Conservation (phyloP, 2,329 filamentous ascomycete species). For the Pseudocercospora eumusae region DNA sequence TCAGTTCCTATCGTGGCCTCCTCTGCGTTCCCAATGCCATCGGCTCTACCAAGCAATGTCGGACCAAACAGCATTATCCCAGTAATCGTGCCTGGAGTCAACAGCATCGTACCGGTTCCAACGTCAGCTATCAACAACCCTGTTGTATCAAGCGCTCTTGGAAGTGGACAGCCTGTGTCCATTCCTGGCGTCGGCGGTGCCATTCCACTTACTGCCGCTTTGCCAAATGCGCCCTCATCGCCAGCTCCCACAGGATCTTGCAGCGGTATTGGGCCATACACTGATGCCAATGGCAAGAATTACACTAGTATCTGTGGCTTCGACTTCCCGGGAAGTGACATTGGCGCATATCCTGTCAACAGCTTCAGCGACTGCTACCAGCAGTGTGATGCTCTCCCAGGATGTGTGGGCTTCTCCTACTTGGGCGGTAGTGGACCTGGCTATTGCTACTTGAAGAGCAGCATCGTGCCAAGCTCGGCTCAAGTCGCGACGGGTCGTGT, state of each 20-base stretch:
- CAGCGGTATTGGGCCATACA: not conserved
- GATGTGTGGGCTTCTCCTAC: constrained; percentile 26
- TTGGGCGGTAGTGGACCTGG: constrained; percentile 20
- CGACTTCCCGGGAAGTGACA: constrained; percentile 7
- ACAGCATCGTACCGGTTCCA: not conserved
- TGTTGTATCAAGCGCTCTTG: not conserved
- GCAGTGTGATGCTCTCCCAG: constrained; percentile 13
- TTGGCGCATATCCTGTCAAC: not conserved
- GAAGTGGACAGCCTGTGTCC: not conserved
- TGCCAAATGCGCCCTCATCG: not conserved
- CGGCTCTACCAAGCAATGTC: not conserved
- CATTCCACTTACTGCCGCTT: not conserved
- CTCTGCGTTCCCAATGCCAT: not conserved
- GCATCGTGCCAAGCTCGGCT: not conserved
- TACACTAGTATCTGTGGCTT: constrained; percentile 6
- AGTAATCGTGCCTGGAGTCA: not conserved
- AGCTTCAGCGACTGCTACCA: not conserved
- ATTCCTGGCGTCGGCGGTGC: not conserved
- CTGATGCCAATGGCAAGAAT: not conserved
- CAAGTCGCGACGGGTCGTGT: not conserved
- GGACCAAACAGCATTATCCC: constrained; percentile 1
- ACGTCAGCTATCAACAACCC: constrained; percentile 1
- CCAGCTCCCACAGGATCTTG: not conserved
- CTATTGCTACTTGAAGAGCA: constrained; percentile 27
- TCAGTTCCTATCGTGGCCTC: no score